These are phyloP conservation scores for Choanephora cucurbitarum DNA, from an alignment of 371 early-diverging fungal species.

Conservation along the genomic window DNA sequence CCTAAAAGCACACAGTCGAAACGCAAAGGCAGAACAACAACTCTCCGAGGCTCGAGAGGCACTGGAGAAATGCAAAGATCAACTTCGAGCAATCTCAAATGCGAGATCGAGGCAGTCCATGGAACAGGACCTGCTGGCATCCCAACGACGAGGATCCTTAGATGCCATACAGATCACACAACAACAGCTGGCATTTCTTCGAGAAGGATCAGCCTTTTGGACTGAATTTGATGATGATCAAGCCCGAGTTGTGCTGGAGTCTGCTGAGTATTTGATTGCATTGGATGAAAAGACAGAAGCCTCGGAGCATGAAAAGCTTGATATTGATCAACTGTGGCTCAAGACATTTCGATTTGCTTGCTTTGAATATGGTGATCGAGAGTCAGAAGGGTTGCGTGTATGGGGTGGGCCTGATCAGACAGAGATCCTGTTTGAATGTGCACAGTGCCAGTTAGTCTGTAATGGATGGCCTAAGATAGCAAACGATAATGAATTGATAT, in stretches of 20 bases:
- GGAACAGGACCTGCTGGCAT: constrained; percentile 17
- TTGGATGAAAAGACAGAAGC: constrained; percentile 1
- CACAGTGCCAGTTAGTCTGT: constrained; percentile 17
- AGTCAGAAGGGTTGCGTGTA: constrained; percentile 15
- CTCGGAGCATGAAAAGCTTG: constrained; percentile 2
- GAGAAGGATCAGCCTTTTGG: constrained; percentile 34
- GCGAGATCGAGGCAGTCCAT: constrained; percentile 11
- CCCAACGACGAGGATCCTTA: constrained; percentile 14
- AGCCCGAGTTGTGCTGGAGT: constrained; percentile 25
- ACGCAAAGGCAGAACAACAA: constrained; percentile 37
- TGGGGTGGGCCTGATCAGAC: constrained; percentile 11
- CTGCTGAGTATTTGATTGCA: constrained; percentile 18
- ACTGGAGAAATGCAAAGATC: constrained; percentile 26
- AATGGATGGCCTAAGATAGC: constrained; percentile 18
- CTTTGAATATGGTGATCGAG: constrained; percentile 27
- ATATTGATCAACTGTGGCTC: constrained; percentile 23
- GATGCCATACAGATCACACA: constrained; percentile 9
- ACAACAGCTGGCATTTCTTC: constrained; percentile 16
- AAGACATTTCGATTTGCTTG: constrained; percentile 30
- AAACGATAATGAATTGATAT: constrained; percentile 6
- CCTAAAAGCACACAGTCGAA: constrained; percentile 38
- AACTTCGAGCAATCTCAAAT: constrained; percentile 18
- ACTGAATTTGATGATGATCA: constrained; percentile 32
- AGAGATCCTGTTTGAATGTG: constrained; percentile 24
- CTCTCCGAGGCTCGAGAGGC: constrained; percentile 34